Conservation (phyloP, 371 early-diverging fungal species). For the Mortierella sp. region DNA sequence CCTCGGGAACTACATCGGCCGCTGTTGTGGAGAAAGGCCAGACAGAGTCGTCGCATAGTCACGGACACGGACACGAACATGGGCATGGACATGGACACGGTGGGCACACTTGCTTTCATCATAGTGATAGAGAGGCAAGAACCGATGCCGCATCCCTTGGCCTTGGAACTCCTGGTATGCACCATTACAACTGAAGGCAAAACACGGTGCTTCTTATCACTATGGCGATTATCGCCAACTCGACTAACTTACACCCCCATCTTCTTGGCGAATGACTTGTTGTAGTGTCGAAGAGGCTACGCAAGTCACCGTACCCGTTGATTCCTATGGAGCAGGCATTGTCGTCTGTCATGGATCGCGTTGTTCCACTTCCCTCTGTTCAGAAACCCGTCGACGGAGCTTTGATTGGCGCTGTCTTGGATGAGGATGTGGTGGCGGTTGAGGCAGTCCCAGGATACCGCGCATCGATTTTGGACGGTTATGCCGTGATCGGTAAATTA, state of each 20-base stretch:
- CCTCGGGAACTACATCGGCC: conserved; percentile 30
- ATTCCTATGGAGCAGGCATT: conserved; percentile 80
- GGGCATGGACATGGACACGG: conserved; percentile 62
- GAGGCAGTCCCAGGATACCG: conserved; percentile 90
- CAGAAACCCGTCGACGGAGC: conserved; percentile 62
- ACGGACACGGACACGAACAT: conserved; percentile 57
- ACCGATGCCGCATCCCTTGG: conserved; percentile 54
- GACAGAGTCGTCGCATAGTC: conserved; percentile 28
- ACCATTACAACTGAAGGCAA: too few relatives aligned
- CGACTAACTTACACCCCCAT: neutral
- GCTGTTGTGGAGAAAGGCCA: conserved; percentile 14
- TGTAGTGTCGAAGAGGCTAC: conserved; percentile 73
- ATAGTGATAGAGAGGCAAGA: conserved; percentile 36
- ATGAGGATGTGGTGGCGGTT: conserved; percentile 78
- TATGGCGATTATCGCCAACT: neutral
- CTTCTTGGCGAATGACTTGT: neutral
- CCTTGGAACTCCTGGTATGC: conserved; percentile 65
- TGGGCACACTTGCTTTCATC: conserved; percentile 50
- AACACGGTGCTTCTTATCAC: neutral
- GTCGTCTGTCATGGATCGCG: conserved; percentile 61
- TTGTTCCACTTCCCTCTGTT: conserved; percentile 55
- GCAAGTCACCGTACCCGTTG: conserved; percentile 88
- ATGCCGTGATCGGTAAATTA: conserved; percentile 83
- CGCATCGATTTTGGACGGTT: conserved; percentile 94
- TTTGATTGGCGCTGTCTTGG: conserved; percentile 77